Evolutionary conservation across 2,329 filamentous ascomycete genomes (phyloP).

Genomic region (Aspergillus caelatus): DNA sequence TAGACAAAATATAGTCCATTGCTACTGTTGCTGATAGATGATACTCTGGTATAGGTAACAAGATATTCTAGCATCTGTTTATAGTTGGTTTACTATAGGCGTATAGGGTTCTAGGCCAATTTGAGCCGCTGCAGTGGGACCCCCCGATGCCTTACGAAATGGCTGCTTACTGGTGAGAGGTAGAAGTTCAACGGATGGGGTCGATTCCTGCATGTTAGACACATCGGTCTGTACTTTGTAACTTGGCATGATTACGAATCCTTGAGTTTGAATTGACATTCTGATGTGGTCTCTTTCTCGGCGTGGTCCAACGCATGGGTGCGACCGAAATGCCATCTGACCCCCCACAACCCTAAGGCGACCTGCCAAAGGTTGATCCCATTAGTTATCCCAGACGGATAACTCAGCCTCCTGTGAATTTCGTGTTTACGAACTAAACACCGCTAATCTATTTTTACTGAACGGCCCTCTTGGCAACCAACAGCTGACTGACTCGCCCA

Average conservation of each 20-base stretch:
- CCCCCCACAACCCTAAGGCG: not conserved
- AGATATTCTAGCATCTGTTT: not conserved
- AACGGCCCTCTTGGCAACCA: constrained; percentile 4
- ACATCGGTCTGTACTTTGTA: not conserved
- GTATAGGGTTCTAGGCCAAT: not conserved
- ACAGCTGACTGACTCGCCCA: not conserved
- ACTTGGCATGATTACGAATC: not conserved
- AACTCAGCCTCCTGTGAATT: not conserved
- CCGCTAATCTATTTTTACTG: constrained; percentile 5
- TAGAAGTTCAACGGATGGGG: not conserved
- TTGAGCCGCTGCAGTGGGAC: not conserved
- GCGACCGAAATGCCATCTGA: not conserved
- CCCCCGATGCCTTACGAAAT: not conserved
- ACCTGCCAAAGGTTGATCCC: not conserved
- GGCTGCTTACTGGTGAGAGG: not conserved
- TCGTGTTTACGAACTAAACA: not conserved
- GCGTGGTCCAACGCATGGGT: not conserved
- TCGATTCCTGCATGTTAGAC: not conserved
- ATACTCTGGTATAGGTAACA: too few relatives aligned
- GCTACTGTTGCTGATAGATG: too few relatives aligned
- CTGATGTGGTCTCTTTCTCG: not conserved
- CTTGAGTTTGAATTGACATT: not conserved
- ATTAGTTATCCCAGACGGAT: not conserved
- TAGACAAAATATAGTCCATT: too few relatives aligned
- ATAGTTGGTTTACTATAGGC: too few relatives aligned